phyloP scores from a whole-genome alignment of 176 grass and related monocot species.

The Chloris gayana region DNA sequence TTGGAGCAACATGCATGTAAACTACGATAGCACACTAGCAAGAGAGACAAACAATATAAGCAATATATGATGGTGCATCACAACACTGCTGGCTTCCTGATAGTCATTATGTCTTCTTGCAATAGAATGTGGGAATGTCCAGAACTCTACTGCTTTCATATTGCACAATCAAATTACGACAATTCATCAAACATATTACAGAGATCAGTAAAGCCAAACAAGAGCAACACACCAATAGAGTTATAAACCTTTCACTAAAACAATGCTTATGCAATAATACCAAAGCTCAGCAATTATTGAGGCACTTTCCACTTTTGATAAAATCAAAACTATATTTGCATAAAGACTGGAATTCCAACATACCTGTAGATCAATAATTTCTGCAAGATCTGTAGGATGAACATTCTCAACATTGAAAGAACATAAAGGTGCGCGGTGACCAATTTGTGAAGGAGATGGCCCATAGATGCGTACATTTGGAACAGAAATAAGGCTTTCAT shows the following conservation, averaged over 20 bases:
- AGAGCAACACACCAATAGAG: not conserved
- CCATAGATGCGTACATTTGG: constrained; percentile 81
- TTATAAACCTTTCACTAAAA: not conserved
- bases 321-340: constrained; percentile 21
- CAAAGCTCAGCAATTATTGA: not conserved
- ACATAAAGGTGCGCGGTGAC: constrained; percentile 67
- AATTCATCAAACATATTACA: not conserved
- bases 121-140: not conserved
- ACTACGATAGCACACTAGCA: not conserved
- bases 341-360: constrained; percentile 16
- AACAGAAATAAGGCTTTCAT: constrained; percentile 58
- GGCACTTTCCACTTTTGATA: not conserved
- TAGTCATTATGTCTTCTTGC: not conserved
- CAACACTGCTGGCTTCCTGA: not conserved
- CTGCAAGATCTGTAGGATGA: constrained; percentile 97
- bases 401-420: constrained; percentile 90
- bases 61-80: not conserved
- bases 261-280: constrained; percentile 17
- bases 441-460: constrained; percentile 60
- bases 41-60: not conserved
- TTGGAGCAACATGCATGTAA: not conserved
- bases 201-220: not conserved
- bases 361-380: constrained; percentile 89
- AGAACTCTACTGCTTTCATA: not conserved
- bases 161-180: not conserved